Base-by-base conservation (phyloP, 2,329 filamentous ascomycete genomes). In the Pseudogymnoascus sp. region DNA sequence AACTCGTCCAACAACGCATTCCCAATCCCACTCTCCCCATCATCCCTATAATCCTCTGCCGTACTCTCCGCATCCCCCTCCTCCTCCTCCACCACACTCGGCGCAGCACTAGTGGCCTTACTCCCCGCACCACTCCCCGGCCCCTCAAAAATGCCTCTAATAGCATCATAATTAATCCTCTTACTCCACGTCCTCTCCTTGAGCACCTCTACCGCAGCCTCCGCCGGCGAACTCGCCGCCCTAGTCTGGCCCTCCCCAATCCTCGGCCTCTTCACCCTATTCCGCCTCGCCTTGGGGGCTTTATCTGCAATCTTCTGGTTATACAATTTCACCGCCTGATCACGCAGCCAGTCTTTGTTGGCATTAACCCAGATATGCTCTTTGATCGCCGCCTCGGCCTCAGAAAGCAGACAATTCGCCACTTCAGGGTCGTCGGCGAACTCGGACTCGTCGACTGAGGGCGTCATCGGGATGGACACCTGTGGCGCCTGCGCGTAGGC, bases 331-430 rank as follows among this genome's bases (percentile, higher is more conserved):
- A 90, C 86, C 72, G 97, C 92, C 72, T 96, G 89, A 60, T 87
- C 84, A 8, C 93, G 89, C 40, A 99, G 81, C 84, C 93, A 99
- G 68, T 96, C 91, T 73, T 95, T 92, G 75, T 99, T 97, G 73
- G 93, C 87, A 65, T 93, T 93, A 47, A 96, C 87, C 95, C 95
- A 99, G 62, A 97, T 90, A 65, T 87, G 86, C 74, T 97, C 93
- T 74, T 97, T 97, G 72, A 92, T 85, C 35, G 83, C 83, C 1
- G 87, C 84, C 76, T 97, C 93, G 2, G 85, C 83, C 1, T 87
- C 83, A 0, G 82, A 83, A 4, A 97, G 81, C 36, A 92, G 76
- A 71, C 93, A 96, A 69, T 89, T 89, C 65, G 83, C 78, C 4
- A 99, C 91, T 74, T 99, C 95, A 0, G 87, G 88, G 67, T 99